These are phyloP conservation scores for Byssochlamys sp. DNA, from an alignment of 2,329 filamentous ascomycete species.

Conservation along the genomic window DNA sequence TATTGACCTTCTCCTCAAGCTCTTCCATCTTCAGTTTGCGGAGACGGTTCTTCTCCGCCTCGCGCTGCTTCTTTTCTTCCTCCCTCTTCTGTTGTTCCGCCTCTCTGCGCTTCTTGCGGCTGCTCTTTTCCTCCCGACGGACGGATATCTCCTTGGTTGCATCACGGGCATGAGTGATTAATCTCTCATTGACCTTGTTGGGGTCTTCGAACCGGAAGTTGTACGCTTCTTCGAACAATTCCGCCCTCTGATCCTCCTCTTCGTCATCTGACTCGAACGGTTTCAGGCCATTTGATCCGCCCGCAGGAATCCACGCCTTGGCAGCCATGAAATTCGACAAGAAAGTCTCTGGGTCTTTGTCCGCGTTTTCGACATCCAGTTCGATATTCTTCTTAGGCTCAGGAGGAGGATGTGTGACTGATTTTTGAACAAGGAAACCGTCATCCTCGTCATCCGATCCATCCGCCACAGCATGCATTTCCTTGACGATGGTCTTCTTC, in stretches of 20 bases:
- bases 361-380: slow-evolving; percentile 62
- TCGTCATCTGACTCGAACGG: slow-evolving; percentile 88
- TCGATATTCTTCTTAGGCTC: slow-evolving; percentile 43
- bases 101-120: slow-evolving; percentile 69
- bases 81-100: slow-evolving; percentile 68
- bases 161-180: slow-evolving; percentile 83
- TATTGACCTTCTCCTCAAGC: slow-evolving; percentile 72
- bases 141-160: slow-evolving; percentile 72
- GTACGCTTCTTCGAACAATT: slow-evolving; percentile 84
- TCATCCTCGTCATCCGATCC: slow-evolving; percentile 48
- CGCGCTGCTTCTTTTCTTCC: slow-evolving; percentile 62
- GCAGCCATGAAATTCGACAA: slow-evolving; percentile 93
- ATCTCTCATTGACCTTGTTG: slow-evolving; percentile 71
- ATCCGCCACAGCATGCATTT: slow-evolving; percentile 60
- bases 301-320: slow-evolving; percentile 73
- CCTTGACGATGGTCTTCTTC: slow-evolving; percentile 65
- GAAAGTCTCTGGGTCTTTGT: slow-evolving; percentile 82
- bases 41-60: slow-evolving; percentile 72
- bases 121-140: slow-evolving; percentile 68
- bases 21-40: slow-evolving; percentile 85
- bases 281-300: slow-evolving; percentile 54
- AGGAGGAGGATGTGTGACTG: slow-evolving; percentile 29
- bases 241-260: slow-evolving; percentile 63
- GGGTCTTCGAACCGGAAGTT: slow-evolving; percentile 95
- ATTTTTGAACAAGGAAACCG: slow-evolving; percentile 66